Base-by-base conservation (phyloP, 2,329 filamentous ascomycete species). In the Annulohypoxylon truncatum region DNA sequence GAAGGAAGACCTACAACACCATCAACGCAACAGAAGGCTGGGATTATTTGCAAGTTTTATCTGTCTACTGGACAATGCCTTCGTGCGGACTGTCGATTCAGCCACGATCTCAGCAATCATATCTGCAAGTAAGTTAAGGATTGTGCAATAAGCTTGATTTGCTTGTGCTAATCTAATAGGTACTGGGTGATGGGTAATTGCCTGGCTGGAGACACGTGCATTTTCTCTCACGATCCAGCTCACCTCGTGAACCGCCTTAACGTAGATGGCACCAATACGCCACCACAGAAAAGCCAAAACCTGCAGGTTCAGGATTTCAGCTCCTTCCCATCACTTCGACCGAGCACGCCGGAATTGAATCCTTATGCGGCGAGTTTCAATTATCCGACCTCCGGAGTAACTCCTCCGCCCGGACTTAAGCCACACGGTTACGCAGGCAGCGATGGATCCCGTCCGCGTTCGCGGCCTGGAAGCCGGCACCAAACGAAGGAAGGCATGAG, bases 101-200 rank as follows among this genome's bases (percentile, higher is more conserved):
- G 94, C 72, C 96, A 99, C 79, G 95, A 99, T 78, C 86, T 97
- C 46, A 97, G 93, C 76, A 96, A 92, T 76, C 96, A 97, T 75
- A 87, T 99, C 67, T 99, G 96, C 94, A 98, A 98, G 93, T 96
- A 84, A 86, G 93, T 91, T 42, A 55, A 48, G 15, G 24, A 22
- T 51, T 26, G 2, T 15, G 3, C 10, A 15, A 56, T 22, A 22
- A 48, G 9, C 10, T 13, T 26, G 2, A 18, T 68, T 46, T 71
- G 92, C 90, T 77, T 96, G 96, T 79, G 97, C 92, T 69, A 60
- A 57, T 55, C 50, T 56, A 57, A 46, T 74, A 96, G 92, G 77
- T 98, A 98, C 78, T 99, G 94, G 93, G 86, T 99, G 56, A 93
- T 93, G 82, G 96, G 96, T 1, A 97, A 95, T 74, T 99, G 96